Evolutionary conservation across 2,329 filamentous ascomycete genomes (phyloP).

Genomic region (Albophoma yamanashiensis): DNA sequence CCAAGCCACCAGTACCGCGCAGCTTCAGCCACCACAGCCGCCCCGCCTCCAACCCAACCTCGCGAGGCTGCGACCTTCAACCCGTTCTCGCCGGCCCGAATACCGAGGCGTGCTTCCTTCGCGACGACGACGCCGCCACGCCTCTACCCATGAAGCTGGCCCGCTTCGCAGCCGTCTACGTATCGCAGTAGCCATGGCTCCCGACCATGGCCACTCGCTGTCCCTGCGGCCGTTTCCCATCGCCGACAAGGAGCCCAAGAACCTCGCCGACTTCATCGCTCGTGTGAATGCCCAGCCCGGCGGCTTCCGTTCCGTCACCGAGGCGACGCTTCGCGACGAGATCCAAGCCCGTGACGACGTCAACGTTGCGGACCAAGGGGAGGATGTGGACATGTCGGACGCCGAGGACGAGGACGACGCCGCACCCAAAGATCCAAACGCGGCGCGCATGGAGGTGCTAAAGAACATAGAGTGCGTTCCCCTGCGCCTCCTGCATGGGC

Average conservation of each 20-base stretch:
- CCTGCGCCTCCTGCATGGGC: not conserved
- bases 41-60: not conserved
- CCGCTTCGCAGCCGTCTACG: not conserved
- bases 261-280: slow-evolving; percentile 63
- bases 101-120: not conserved
- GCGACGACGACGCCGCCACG: not conserved
- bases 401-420: slow-evolving; percentile 34
- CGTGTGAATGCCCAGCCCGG: slow-evolving; percentile 71
- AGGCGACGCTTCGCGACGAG: slow-evolving; percentile 60
- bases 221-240: slow-evolving; percentile 34
- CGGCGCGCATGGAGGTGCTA: slow-evolving; percentile 47
- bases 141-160: not conserved
- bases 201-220: slow-evolving; percentile 21
- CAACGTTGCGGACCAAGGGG: slow-evolving; percentile 31
- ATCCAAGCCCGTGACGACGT: slow-evolving; percentile 38
- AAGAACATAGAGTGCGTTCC: slow-evolving; percentile 36
- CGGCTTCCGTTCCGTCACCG: slow-evolving; percentile 71
- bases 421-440: slow-evolving; percentile 33
- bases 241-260: slow-evolving; percentile 44
- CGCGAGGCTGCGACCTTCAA: not conserved
- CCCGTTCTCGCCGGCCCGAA: not conserved
- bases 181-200: slow-evolving; percentile 14
- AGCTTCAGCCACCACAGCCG: not conserved
- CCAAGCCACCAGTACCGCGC: not conserved
- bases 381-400: slow-evolving; percentile 34